Evolutionary conservation across 257 asterid genomes (phyloP).

Genomic region (Paulownia fortunei): DNA sequence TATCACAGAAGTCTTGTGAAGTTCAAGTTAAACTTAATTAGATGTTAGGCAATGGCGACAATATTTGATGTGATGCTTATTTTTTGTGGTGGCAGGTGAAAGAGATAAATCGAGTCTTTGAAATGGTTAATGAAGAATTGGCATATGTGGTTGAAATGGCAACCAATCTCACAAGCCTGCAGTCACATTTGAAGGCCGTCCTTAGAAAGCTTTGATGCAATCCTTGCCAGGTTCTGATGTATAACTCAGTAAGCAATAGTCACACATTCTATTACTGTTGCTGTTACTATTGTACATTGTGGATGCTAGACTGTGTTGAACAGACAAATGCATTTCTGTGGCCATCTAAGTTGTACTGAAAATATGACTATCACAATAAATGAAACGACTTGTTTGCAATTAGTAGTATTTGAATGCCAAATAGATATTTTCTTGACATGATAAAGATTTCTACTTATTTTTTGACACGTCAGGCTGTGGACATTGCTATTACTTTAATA

Average conservation of each 20-base stretch:
- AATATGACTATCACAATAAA: neutral
- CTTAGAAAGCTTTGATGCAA: conserved; percentile 52
- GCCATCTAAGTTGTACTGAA: neutral
- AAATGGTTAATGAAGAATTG: conserved; percentile 52
- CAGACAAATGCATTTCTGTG: neutral
- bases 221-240: conserved; percentile 9
- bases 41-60: neutral
- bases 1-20: neutral
- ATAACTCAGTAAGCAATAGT: conserved; percentile 12
- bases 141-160: conserved; percentile 62
- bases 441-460: too few relatives aligned
- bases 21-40: neutral
- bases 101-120: conserved; percentile 61
- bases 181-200: conserved; percentile 62
- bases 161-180: conserved; percentile 51
- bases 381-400: too few relatives aligned
- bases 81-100: conserved; percentile 48
- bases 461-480: too few relatives aligned
- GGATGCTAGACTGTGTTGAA: neutral
- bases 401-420: too few relatives aligned
- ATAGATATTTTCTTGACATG: too few relatives aligned
- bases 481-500: too few relatives aligned
- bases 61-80: neutral
- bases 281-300: neutral
- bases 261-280: neutral